Conservation (phyloP, 2,329 filamentous ascomycete species). For the Monilinia fructicola region DNA sequence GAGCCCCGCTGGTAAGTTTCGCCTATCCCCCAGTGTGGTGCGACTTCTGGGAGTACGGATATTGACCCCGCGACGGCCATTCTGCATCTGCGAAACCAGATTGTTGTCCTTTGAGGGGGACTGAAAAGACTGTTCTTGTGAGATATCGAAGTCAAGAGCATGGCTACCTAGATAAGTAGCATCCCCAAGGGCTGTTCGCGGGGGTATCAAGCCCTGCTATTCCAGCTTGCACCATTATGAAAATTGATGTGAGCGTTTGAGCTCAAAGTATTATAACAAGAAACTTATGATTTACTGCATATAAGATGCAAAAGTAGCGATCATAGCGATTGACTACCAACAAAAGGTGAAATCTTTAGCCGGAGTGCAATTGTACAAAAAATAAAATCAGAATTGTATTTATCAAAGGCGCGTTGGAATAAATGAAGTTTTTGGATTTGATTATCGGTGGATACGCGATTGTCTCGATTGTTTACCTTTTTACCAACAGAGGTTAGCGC, state of each 20-base stretch:
- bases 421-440: slow-evolving; percentile 19
- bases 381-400: slow-evolving; percentile 16
- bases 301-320: slow-evolving; percentile 31
- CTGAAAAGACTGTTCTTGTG: slow-evolving; percentile 82
- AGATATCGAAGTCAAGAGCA: slow-evolving; percentile 75
- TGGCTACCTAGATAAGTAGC: slow-evolving; percentile 71
- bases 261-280: slow-evolving; percentile 30
- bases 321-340: slow-evolving; percentile 38
- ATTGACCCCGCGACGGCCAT: slow-evolving; percentile 57
- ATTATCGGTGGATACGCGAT: slow-evolving; percentile 32
- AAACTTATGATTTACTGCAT: slow-evolving; percentile 28
- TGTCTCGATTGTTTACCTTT: slow-evolving; percentile 33
- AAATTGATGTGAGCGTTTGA: slow-evolving; percentile 29
- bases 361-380: slow-evolving; percentile 17
- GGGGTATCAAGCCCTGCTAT: slow-evolving; percentile 76
- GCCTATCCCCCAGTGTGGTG: slow-evolving; percentile 67
- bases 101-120: slow-evolving; percentile 73
- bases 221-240: slow-evolving; percentile 63
- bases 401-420: background rate
- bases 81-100: slow-evolving; percentile 71
- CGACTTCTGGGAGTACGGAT: slow-evolving; percentile 71
- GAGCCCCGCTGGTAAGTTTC: slow-evolving; percentile 63
- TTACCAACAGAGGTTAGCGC: slow-evolving; percentile 27
- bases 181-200: slow-evolving; percentile 81
- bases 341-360: slow-evolving; percentile 29